Base-by-base conservation (phyloP, 345 rosid species). In the Alliaria petiolata region DNA sequence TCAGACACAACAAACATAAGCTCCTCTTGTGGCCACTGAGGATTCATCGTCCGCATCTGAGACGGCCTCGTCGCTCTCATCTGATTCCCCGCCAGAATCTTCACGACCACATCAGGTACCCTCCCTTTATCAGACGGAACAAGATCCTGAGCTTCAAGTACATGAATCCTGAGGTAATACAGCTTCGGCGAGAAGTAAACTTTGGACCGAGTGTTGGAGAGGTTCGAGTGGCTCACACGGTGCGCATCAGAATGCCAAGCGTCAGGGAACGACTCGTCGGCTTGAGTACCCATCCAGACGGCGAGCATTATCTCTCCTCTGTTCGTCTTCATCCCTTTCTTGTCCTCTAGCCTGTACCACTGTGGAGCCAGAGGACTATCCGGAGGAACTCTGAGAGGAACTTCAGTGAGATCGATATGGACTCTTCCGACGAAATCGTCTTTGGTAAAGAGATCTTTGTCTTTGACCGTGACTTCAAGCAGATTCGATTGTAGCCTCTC, bases 161-260 rank as follows among this genome's bases (percentile, higher is more conserved):
- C 85, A 15, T 85, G 43, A 46, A 95, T 83, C 53, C 98, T 83
- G 28, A 95, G 84, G 71, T 92, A 95, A 84, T 89, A 89, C 64
- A 95, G 58, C 72, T 88, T 95, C 7, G 99, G 99, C 8, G 99
- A 91, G 73, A 95, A 86, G 71, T 95, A 95, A 22, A 95, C 99
- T 76, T 91, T 85, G 1, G 98, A 95, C 17, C 97, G 74, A 1
- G 96, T 92, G 57, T 85, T 88, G 2, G 93, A 76, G 0, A 95
- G 67, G 64, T 89, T 90, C 12, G 73, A 65, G n/a, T 90, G 97
- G 76, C 85, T 85, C 6, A 95, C 64, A 13, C 80, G 75, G 74
- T 90, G 98, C 3, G 99, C 96, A 77, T 95, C 99, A 7, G 99
- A 95, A 60, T 95, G 98, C 98, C 99, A 95, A 43, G 98, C 98